Conservation (phyloP, 2,329 filamentous ascomycete genomes). For the Penicillium expansum region DNA sequence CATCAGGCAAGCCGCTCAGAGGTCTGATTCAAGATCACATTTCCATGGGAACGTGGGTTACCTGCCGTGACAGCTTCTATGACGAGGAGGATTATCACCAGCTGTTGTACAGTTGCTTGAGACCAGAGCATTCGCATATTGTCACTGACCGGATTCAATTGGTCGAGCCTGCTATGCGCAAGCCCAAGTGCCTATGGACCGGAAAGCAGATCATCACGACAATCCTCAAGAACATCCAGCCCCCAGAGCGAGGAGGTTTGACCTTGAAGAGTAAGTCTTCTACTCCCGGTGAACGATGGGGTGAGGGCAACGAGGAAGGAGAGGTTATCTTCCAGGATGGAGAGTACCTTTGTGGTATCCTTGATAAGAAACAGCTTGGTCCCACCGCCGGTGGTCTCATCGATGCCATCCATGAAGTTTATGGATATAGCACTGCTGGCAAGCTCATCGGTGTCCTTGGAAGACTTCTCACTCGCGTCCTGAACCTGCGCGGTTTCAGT, state of each 20-base stretch:
- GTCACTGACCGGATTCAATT: slow-evolving; percentile 77
- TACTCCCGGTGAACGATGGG: slow-evolving; percentile 78
- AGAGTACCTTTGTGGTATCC: slow-evolving; percentile 82
- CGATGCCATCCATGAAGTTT: slow-evolving; percentile 89
- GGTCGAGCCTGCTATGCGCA: slow-evolving; percentile 75
- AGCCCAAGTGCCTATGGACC: slow-evolving; percentile 81
- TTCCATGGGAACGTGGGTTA: slow-evolving; percentile 87
- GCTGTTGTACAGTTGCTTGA: slow-evolving; percentile 83
- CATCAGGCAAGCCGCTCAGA: slow-evolving; percentile 86
- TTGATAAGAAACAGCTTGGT: slow-evolving; percentile 94
- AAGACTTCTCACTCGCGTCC: slow-evolving; percentile 79
- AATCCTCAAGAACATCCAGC: slow-evolving; percentile 87
- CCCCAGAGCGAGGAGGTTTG: slow-evolving; percentile 69
- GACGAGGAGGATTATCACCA: slow-evolving; percentile 85
- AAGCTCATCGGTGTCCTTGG: slow-evolving; percentile 86
- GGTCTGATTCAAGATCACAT: slow-evolving; percentile 98
- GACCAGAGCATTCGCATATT: slow-evolving; percentile 88
- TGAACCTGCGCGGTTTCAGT: slow-evolving; percentile 92
- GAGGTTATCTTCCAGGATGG: slow-evolving; percentile 80
- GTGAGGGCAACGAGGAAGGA: slow-evolving; percentile 67
- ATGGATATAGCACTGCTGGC: slow-evolving; percentile 82
- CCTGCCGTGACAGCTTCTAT: slow-evolving; percentile 89
- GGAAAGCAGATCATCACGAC: slow-evolving; percentile 95
- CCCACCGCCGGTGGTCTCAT: slow-evolving; percentile 82
- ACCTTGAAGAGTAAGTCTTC: slow-evolving; percentile 77